Percentiles rank a stretch among this genome's conserved stretches.
Evolutionary conservation across 2,329 filamentous ascomycete species (phyloP).

Genomic region (Capronia americana): DNA sequence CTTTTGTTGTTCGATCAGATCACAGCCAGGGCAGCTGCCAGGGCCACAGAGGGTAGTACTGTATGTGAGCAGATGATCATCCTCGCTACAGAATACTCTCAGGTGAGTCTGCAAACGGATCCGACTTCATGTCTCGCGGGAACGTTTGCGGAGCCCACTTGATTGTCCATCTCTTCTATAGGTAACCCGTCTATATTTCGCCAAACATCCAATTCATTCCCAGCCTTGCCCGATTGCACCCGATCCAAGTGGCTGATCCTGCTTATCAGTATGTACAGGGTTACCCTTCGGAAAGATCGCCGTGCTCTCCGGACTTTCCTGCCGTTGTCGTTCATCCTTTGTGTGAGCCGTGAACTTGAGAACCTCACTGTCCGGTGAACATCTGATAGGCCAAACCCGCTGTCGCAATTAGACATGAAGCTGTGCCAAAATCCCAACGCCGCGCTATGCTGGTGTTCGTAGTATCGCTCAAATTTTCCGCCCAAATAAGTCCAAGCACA

Average conservation of each 20-base stretch:
- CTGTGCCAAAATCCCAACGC: constrained; percentile 20
- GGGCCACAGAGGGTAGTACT: neutral
- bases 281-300: constrained; percentile 1
- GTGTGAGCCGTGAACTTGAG: neutral
- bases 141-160: neutral
- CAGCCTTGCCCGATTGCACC: constrained; percentile 18
- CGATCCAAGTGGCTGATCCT: constrained; percentile 11
- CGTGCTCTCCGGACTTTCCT: constrained; percentile 5
- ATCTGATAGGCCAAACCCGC: neutral
- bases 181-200: constrained; percentile 11
- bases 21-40: neutral
- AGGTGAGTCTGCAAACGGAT: neutral
- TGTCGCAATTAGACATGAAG: constrained; percentile 16
- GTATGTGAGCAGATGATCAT: neutral
- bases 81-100: neutral
- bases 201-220: neutral
- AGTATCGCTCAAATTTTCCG: constrained; percentile 7
- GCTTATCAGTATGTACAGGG: constrained; percentile 6
- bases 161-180: constrained; percentile 14
- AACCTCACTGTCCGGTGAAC: neutral
- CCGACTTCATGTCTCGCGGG: neutral
- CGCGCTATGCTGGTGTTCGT: constrained; percentile 30
- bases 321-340: neutral
- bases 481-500: constrained; percentile 1
- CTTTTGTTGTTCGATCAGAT: neutral